Conservation (phyloP, 371 early-diverging fungal genomes). For the Actinomucor elegans region DNA sequence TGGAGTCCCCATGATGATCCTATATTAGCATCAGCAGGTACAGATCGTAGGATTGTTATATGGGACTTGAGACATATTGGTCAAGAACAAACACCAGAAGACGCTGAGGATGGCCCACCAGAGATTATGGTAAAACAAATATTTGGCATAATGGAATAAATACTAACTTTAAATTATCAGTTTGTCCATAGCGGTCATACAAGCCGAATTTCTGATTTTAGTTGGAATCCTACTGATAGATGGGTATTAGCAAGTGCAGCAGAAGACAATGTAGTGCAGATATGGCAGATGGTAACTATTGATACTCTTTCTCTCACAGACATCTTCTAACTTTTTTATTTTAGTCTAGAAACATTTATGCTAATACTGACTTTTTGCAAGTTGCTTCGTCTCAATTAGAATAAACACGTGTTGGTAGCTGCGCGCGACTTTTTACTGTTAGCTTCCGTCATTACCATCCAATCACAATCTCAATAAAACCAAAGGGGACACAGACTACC, state of each 20-base stretch:
- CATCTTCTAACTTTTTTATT: constrained; percentile 12
- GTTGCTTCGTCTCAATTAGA: constrained; percentile 29
- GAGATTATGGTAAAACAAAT: constrained; percentile 79
- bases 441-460: constrained; percentile 12
- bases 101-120: constrained; percentile 97
- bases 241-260: constrained; percentile 95
- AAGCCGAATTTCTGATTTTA: constrained; percentile 92
- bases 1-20: constrained; percentile 96
- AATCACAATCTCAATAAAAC: constrained; percentile 1
- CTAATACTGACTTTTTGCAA: constrained; percentile 24
- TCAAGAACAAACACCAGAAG: constrained; percentile 93
- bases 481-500: constrained; percentile 9
- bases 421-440: neutral
- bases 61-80: constrained; percentile 97
- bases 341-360: constrained; percentile 36
- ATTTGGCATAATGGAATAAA: neutral
- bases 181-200: constrained; percentile 99
- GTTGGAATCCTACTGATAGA: constrained; percentile 95
- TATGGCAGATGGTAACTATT: constrained; percentile 95
- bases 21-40: constrained; percentile 89
- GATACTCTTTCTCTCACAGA: neutral
- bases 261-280: constrained; percentile 96
- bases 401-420: constrained; percentile 23
- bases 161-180: constrained; percentile 30
- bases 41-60: constrained; percentile 91